These are phyloP conservation scores for Piloderma croceum DNA, from an alignment of 768 basidiomycete genomes.

Conservation along the genomic window DNA sequence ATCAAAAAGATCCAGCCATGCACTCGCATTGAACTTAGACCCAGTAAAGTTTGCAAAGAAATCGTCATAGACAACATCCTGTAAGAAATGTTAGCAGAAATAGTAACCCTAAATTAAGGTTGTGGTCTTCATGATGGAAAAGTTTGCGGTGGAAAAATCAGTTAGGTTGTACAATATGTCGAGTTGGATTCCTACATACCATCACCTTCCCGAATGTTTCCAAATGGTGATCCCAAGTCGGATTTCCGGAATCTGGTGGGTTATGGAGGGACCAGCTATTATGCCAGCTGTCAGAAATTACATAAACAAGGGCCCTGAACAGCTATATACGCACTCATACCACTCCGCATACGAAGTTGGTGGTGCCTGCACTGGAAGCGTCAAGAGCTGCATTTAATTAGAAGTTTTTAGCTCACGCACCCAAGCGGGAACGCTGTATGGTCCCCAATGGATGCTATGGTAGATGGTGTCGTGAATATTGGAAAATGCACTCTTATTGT, in stretches of 20 bases:
- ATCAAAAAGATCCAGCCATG: conserved; percentile 51
- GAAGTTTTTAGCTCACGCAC: no score
- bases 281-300: neutral
- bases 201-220: conserved; percentile 40
- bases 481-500: conserved; percentile 20
- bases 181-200: neutral
- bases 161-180: neutral
- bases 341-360: conserved; percentile 45
- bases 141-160: conserved; percentile 12
- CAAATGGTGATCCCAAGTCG: conserved; percentile 45
- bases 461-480: conserved; percentile 5
- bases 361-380: conserved; percentile 38
- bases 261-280: conserved; percentile 36
- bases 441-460: conserved; percentile 44
- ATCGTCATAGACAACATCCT: conserved; percentile 51
- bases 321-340: conserved; percentile 39
- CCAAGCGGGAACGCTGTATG: conserved; percentile 44
- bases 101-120: neutral
- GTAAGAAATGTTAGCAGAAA: neutral
- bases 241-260: conserved; percentile 28
- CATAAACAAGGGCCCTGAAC: neutral
- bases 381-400: no score
- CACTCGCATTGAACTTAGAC: conserved; percentile 46
- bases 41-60: conserved; percentile 53
- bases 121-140: conserved; percentile 3